A percentile compares a stretch with the other conserved stretches of the same genome.
These are phyloP conservation scores for Carex cristatella DNA, from an alignment of 176 grass and related monocot genomes.

Conservation along the genomic window DNA sequence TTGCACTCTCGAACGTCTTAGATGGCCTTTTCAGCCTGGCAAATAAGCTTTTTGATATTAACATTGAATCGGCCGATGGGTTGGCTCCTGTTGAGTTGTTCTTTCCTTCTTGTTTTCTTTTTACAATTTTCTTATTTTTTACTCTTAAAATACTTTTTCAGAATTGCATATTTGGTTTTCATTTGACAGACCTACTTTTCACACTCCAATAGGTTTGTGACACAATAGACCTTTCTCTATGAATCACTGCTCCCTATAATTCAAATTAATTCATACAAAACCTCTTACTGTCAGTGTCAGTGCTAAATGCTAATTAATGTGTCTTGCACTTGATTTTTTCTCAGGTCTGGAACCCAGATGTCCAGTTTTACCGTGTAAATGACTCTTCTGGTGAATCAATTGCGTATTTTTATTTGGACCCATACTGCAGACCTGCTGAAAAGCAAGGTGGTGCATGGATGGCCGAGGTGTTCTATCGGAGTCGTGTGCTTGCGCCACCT, in stretches of 20 bases:
- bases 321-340: background rate
- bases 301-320: background rate
- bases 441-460: slow-evolving; percentile 88
- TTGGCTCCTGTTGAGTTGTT: slow-evolving; percentile 68
- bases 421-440: slow-evolving; percentile 89
- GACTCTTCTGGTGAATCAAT: slow-evolving; percentile 62
- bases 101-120: background rate
- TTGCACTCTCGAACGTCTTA: slow-evolving; percentile 78
- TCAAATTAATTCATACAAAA: background rate
- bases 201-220: background rate
- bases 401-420: slow-evolving; percentile 88
- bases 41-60: slow-evolving; percentile 77
- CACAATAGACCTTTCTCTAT: slow-evolving; percentile 35
- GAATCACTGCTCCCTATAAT: background rate
- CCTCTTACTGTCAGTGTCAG: background rate
- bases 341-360: slow-evolving; percentile 82
- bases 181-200: background rate
- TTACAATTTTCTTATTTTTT: background rate
- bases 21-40: slow-evolving; percentile 77
- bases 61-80: slow-evolving; percentile 71
- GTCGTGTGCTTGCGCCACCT: slow-evolving; percentile 49
- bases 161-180: background rate
- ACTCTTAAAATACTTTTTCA: background rate
- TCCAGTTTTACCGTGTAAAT: slow-evolving; percentile 73
- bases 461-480: slow-evolving; percentile 76